These are phyloP conservation scores for Syzygium aqueum DNA, from an alignment of 345 rosid genomes.

Conservation along the genomic window DNA sequence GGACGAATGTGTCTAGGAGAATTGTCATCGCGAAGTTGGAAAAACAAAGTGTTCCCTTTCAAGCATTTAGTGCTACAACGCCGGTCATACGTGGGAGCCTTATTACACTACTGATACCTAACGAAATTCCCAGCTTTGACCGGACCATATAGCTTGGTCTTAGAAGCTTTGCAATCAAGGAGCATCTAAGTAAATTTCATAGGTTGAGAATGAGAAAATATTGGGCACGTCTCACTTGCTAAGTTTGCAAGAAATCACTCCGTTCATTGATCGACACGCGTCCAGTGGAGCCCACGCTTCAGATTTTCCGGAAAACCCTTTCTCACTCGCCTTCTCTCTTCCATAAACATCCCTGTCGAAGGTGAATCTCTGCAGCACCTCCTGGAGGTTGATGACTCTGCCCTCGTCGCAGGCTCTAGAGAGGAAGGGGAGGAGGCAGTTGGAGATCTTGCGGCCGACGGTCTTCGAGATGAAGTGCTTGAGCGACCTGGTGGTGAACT, in stretches of 20 bases:
- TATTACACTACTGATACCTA: too few species aligned
- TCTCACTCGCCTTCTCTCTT: too few species aligned
- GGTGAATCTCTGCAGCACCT: conserved; percentile 24
- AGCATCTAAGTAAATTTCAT: background rate
- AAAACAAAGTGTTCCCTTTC: background rate
- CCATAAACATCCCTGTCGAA: conserved; percentile 7
- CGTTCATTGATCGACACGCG: too few species aligned
- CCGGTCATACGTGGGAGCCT: too few species aligned
- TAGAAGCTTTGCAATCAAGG: background rate
- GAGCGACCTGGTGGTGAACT: conserved; percentile 42
- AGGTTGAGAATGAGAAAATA: too few species aligned
- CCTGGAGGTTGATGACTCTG: conserved; percentile 27
- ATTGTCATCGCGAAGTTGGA: background rate
- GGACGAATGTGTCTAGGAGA: background rate
- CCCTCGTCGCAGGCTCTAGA: conserved; percentile 10
- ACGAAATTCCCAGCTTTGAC: background rate
- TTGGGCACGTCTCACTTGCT: too few species aligned
- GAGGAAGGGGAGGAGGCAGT: conserved; percentile 18
- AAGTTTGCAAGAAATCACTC: too few species aligned
- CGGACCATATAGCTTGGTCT: background rate
- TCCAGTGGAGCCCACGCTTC: too few species aligned
- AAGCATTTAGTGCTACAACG: background rate
- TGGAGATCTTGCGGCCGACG: conserved; percentile 15
- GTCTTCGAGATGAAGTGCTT: conserved; percentile 28
- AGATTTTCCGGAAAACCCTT: too few species aligned